Evolutionary conservation across 2,329 filamentous ascomycete genomes (phyloP).

Genomic region (Cadophora gregata): DNA sequence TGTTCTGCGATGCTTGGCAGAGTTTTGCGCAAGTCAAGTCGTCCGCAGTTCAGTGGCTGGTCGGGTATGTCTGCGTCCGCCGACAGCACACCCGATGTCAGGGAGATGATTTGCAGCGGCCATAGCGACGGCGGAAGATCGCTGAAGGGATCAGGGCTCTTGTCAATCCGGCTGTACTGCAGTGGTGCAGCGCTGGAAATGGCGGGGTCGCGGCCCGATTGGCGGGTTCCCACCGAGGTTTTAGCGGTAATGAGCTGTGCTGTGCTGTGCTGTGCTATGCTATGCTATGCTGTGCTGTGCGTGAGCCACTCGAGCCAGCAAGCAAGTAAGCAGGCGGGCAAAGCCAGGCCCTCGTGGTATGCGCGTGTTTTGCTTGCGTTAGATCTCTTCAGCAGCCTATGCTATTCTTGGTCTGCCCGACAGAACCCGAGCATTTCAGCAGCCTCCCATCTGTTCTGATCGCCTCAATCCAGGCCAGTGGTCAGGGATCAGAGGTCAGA

Average conservation of each 20-base stretch:
- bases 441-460: neutral
- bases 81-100: slow-evolving; percentile 1
- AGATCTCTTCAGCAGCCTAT: neutral
- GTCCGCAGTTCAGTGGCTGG: neutral
- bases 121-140: slow-evolving; percentile 18
- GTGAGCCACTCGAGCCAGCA: neutral
- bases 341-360: neutral
- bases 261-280: too few relatives aligned
- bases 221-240: slow-evolving; percentile 24
- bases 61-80: neutral
- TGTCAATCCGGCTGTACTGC: slow-evolving; percentile 4
- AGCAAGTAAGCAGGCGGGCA: neutral
- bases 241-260: slow-evolving; percentile 10
- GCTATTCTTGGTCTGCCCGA: slow-evolving; percentile 11
- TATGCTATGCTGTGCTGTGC: too few relatives aligned
- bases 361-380: slow-evolving; percentile 12
- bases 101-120: slow-evolving; percentile 14
- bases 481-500: neutral
- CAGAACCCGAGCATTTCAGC: neutral
- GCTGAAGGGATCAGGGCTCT: slow-evolving; percentile 20
- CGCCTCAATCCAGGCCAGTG: neutral
- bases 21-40: neutral
- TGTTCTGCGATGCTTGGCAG: neutral
- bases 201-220: slow-evolving; percentile 36
- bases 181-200: slow-evolving; percentile 11